Evolutionary conservation across 2,329 filamentous ascomycete genomes (phyloP).

Genomic region (Aspergillus sp.): DNA sequence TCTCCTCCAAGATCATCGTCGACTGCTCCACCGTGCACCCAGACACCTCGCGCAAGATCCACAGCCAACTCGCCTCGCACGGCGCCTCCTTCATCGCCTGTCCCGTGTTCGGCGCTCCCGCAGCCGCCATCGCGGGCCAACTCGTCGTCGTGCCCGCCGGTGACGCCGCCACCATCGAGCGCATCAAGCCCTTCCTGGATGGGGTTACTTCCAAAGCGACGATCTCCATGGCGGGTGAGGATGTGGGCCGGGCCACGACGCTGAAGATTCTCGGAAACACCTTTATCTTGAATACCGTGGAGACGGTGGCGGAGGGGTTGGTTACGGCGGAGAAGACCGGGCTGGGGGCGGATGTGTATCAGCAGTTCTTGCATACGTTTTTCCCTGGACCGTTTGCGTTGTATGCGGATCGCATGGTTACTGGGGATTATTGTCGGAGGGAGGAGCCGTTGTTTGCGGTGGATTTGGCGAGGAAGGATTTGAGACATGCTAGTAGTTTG

Average conservation of each 20-base stretch:
- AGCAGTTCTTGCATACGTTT: constrained; percentile 70
- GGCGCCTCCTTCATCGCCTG: constrained; percentile 75
- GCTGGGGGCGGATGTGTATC: constrained; percentile 68
- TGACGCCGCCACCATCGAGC: constrained; percentile 59
- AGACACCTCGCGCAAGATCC: constrained; percentile 70
- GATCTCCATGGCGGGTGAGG: constrained; percentile 71
- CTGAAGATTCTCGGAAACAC: constrained; percentile 86
- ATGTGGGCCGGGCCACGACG: constrained; percentile 67
- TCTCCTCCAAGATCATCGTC: constrained; percentile 74
- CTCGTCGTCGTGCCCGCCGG: constrained; percentile 75
- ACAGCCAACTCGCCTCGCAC: constrained; percentile 55
- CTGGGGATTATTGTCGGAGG: constrained; percentile 73
- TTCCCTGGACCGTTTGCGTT: constrained; percentile 74
- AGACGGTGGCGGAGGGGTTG: constrained; percentile 75
- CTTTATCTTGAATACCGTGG: constrained; percentile 80
- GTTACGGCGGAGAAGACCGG: constrained; percentile 79
- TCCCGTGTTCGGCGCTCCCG: constrained; percentile 52
- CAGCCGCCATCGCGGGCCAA: constrained; percentile 60
- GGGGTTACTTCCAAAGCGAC: constrained; percentile 70
- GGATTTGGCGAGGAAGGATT: constrained; percentile 80
- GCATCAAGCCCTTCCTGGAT: constrained; percentile 68
- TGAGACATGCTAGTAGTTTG: constrained; percentile 69
- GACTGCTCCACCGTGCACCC: constrained; percentile 90
- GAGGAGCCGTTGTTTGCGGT: constrained; percentile 80
- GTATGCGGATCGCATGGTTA: constrained; percentile 73